These are phyloP conservation scores for Pichia nakasei DNA, from an alignment of 805 yeast species.

Conservation along the genomic window DNA sequence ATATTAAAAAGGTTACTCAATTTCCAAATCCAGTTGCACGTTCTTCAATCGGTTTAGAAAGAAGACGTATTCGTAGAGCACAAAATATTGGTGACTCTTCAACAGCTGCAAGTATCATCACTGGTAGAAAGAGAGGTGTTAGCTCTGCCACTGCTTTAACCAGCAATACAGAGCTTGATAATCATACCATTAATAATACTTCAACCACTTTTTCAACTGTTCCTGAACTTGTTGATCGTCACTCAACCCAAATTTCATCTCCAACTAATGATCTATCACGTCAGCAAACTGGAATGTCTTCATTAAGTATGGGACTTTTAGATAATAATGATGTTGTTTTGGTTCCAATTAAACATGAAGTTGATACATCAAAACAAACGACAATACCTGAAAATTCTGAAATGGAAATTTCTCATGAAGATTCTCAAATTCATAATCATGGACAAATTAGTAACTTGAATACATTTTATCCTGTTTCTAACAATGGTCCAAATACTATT, in stretches of 20 bases:
- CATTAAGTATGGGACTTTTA: conserved; percentile 4
- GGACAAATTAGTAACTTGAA: conserved; percentile 1
- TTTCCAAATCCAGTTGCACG: conserved; percentile 54
- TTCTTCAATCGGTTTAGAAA: conserved; percentile 35
- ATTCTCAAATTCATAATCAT: background rate
- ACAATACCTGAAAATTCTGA: background rate
- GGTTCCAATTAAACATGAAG: conserved; percentile 6
- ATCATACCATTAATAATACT: background rate
- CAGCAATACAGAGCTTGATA: conserved; percentile 11
- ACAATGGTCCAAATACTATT: background rate
- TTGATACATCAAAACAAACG: background rate
- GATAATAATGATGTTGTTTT: conserved; percentile 8
- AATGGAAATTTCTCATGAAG: background rate
- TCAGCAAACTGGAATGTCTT: conserved; percentile 2
- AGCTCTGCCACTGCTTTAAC: conserved; percentile 13
- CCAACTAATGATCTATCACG: background rate
- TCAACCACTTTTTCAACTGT: background rate
- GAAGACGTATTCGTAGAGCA: conserved; percentile 16
- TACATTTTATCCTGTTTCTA: background rate
- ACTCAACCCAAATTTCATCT: background rate
- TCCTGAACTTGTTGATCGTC: background rate
- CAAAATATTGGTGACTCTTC: conserved; percentile 21
- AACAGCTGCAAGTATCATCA: conserved; percentile 17
- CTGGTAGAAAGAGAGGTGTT: conserved; percentile 12
- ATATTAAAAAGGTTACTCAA: conserved; percentile 57